phyloP scores from a whole-genome alignment of 2,329 filamentous ascomycete genomes.

The Hypoxylon sp. region DNA sequence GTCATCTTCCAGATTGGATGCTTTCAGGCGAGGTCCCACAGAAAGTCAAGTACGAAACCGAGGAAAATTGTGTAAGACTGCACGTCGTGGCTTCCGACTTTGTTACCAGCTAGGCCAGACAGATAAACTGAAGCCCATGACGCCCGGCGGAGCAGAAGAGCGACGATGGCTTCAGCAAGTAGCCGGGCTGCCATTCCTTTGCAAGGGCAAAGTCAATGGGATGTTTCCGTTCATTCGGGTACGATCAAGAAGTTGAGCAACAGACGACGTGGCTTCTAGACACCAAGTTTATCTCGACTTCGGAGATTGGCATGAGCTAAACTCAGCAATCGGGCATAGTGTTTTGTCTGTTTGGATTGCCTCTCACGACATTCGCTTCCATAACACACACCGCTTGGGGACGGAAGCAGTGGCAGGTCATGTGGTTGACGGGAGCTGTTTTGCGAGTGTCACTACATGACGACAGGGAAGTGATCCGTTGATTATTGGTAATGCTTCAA shows the following conservation, averaged over 20 bases:
- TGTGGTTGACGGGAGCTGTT: conserved; percentile 12
- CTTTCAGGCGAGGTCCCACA: conserved; percentile 22
- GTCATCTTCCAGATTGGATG: conserved; percentile 27
- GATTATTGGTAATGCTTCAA: conserved; percentile 4
- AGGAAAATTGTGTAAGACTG: conserved; percentile 22
- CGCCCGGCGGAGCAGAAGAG: conserved; percentile 4
- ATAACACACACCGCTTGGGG: neutral
- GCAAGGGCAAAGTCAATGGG: neutral
- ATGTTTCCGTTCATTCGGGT: conserved; percentile 6
- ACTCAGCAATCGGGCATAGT: neutral
- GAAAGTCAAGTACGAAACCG: conserved; percentile 14
- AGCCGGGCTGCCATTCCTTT: conserved; percentile 14
- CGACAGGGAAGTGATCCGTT: conserved; percentile 3
- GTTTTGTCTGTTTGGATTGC: conserved; percentile 10
- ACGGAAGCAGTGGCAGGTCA: conserved; percentile 5
- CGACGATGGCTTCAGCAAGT: conserved; percentile 17
- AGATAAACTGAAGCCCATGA: neutral
- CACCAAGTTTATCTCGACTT: neutral
- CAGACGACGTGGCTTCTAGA: conserved; percentile 6
- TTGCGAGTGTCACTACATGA: conserved; percentile 23
- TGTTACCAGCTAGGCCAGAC: conserved; percentile 7
- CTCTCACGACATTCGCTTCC: conserved; percentile 20
- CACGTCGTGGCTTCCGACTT: conserved; percentile 12
- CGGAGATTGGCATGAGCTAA: neutral
- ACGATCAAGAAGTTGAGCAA: conserved; percentile 1